phyloP scores from a whole-genome alignment of 2,329 filamentous ascomycete species.

The Coleophoma cylindrospora region DNA sequence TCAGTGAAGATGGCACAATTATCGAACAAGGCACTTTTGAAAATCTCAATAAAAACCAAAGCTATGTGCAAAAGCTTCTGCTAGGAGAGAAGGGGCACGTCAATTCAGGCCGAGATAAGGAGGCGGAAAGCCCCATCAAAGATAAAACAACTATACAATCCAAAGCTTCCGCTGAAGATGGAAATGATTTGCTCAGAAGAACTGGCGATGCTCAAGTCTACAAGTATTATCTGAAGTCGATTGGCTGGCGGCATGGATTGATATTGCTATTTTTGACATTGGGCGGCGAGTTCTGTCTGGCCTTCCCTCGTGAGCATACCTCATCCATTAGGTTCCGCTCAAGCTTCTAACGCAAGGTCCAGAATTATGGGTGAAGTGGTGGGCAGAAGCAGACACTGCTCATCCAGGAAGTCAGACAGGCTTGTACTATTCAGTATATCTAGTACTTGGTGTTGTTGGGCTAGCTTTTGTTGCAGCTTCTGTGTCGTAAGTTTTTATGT shows the following conservation, averaged over 20 bases:
- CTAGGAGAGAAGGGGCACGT: background rate
- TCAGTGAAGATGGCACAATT: constrained; percentile 4
- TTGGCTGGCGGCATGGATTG: constrained; percentile 1
- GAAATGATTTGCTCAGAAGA: constrained; percentile 14
- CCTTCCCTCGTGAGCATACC: constrained; percentile 1
- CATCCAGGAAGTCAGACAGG: constrained; percentile 9
- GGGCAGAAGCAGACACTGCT: constrained; percentile 18
- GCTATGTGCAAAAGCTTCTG: background rate
- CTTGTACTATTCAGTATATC: constrained; percentile 15
- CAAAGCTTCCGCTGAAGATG: background rate
- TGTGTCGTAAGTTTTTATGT: background rate
- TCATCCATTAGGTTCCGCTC: background rate
- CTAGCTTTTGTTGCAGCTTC: background rate
- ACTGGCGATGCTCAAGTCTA: constrained; percentile 14
- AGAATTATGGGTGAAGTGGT: constrained; percentile 26
- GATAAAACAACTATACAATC: background rate
- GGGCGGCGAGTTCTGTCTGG: constrained; percentile 14
- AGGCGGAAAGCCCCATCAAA: background rate
- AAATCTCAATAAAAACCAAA: background rate
- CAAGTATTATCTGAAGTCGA: constrained; percentile 11
- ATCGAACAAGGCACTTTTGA: constrained; percentile 5
- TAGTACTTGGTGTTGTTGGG: background rate
- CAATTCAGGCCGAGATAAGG: background rate
- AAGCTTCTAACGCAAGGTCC: no score
- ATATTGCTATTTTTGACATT: constrained; percentile 12